Base-by-base conservation (phyloP, 202 grass and related monocot species). In the Cymbopogon flexuosus region DNA sequence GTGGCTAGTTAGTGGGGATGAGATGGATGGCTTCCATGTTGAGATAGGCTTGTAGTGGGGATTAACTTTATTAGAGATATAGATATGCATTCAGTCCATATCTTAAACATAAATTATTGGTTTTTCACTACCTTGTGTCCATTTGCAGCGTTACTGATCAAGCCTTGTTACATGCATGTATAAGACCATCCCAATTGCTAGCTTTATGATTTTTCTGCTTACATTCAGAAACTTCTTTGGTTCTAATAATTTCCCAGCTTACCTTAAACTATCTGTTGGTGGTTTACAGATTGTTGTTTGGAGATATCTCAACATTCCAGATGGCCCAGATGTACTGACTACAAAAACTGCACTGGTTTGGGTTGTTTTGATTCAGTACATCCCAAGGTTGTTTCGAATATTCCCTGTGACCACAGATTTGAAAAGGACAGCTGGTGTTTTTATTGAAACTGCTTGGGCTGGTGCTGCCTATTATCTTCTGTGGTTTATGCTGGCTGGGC, bases 401-500 rank as follows among this genome's bases (percentile, higher is more conserved):
- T 91, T 89, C 61, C 92, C 92, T 43, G 84, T 95, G 68, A 98
- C 66, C 19, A 68, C 4, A 64, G 95, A 98, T 67, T 70, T 98
- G 52, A 93, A 89, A 91, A 93, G 92, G 72, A 93, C 79, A 56
- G 90, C 92, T 82, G 92, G 95, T 73, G 90, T 98, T 58, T 95
- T 98, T 81, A 93, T 94, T 71, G 95, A 93, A 77, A 93, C 90
- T 68, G 88, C 92, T 41, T 98, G 92, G 95, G 92, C 92, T 72
- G 95, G 95, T 86, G 95, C 92, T 82, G 95, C 84, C 31, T 98
- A 98, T 70, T 98, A 95, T 84, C 86, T 98, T 56, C 42, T 98
- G 54, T 98, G 95, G 92, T 98, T 93, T 89, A 98, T 98, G 95
- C 80, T 98, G 59, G 92, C 92, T 30, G 84, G 92, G 42, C 96